These are phyloP conservation scores for Neurospora hispaniola DNA, from an alignment of 495 filamentous ascomycete genomes.

Conservation along the genomic window DNA sequence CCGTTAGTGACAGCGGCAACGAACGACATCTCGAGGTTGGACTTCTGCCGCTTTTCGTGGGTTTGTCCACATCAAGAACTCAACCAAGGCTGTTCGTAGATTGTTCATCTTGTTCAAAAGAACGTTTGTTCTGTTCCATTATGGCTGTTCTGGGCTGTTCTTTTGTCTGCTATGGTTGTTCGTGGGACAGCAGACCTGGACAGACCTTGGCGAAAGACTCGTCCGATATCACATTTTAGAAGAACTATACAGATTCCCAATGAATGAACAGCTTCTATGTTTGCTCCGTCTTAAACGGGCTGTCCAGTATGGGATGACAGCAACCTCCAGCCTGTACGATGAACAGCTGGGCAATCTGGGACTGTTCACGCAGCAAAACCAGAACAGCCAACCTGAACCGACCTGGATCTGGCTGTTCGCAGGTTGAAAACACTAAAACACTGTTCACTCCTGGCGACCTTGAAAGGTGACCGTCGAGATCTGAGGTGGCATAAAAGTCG, in stretches of 20 bases:
- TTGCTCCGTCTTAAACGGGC: neutral
- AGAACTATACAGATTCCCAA: neutral
- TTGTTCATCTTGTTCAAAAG: neutral
- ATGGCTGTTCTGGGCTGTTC: neutral
- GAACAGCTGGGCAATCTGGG: neutral
- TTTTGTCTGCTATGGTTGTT: neutral
- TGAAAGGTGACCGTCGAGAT: neutral
- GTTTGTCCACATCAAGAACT: neutral
- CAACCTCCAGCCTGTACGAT: neutral
- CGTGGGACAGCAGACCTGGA: neutral
- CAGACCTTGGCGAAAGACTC: neutral
- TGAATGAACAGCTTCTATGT: neutral
- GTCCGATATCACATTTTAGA: neutral
- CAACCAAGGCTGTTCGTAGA: neutral
- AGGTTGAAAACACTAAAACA: neutral
- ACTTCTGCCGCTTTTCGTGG: neutral
- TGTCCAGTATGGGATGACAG: neutral
- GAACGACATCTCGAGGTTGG: neutral
- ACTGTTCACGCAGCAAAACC: neutral
- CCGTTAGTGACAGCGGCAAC: neutral
- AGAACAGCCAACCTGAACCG: neutral
- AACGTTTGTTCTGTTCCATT: neutral
- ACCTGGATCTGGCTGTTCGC: neutral
- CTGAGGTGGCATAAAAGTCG: neutral
- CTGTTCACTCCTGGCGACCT: neutral